Percentiles rank a stretch among this genome's conserved stretches.
Conservation (phyloP, 2,329 filamentous ascomycete genomes). For the Geosmithia flava region DNA sequence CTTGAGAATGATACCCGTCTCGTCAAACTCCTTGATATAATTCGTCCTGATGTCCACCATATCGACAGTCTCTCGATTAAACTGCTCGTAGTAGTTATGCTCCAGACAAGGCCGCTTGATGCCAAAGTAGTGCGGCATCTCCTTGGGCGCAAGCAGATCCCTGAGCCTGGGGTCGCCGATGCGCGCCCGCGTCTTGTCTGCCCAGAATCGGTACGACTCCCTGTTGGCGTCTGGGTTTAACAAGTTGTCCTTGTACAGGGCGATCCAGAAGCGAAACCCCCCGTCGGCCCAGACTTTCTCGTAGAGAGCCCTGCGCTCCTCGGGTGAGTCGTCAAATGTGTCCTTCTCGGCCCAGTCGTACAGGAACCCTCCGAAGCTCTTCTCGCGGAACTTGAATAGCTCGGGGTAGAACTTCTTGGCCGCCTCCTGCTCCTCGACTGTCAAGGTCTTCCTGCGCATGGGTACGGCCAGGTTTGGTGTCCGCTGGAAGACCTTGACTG, state of each 20-base stretch:
- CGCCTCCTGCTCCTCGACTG: conserved; percentile 22
- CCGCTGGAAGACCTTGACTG: conserved; percentile 50
- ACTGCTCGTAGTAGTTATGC: conserved; percentile 31
- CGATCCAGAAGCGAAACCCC: conserved; percentile 41
- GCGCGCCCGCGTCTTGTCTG: conserved; percentile 33
- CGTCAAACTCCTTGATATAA: conserved; percentile 24
- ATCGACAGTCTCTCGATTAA: conserved; percentile 29
- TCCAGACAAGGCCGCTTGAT: conserved; percentile 35
- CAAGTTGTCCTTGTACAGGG: conserved; percentile 39
- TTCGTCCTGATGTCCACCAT: conserved; percentile 28
- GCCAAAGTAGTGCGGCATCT: conserved; percentile 41
- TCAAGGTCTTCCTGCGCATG: conserved; percentile 38
- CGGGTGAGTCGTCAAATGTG: conserved; percentile 39
- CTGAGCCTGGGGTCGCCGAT: conserved; percentile 34
- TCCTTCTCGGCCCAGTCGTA: conserved; percentile 42
- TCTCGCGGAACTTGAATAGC: conserved; percentile 39
- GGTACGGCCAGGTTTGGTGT: conserved; percentile 55
- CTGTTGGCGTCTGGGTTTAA: conserved; percentile 32
- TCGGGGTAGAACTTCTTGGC: conserved; percentile 30
- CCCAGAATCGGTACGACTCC: conserved; percentile 43
- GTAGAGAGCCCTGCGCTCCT: conserved; percentile 34
- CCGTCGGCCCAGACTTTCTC: conserved; percentile 35
- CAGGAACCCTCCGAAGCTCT: conserved; percentile 44
- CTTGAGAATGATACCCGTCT: conserved; percentile 24
- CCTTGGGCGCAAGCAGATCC: conserved; percentile 37